phyloP scores from a whole-genome alignment of 2,329 filamentous ascomycete genomes.

The Fusarium globosum region DNA sequence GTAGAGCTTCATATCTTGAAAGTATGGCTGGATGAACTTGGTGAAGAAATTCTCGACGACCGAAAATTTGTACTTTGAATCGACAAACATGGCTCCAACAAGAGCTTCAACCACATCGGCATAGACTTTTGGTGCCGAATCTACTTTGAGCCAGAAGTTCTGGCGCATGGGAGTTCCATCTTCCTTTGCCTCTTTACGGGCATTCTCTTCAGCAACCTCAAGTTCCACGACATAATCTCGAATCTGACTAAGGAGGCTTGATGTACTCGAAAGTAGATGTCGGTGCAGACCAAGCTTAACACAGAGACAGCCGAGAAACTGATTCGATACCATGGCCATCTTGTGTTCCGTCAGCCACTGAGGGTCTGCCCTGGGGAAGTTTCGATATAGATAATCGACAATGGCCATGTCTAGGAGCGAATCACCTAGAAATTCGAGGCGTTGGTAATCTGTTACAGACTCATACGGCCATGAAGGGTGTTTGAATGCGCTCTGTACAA shows the following conservation, averaged over 20 bases:
- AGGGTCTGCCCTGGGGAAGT: constrained; percentile 82
- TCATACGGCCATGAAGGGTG: constrained; percentile 89
- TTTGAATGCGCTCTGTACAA: constrained; percentile 86
- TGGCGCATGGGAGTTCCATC: constrained; percentile 48
- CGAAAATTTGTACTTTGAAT: constrained; percentile 81
- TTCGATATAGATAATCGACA: constrained; percentile 83
- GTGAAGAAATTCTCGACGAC: constrained; percentile 82
- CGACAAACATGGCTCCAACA: constrained; percentile 90
- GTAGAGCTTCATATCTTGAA: constrained; percentile 87
- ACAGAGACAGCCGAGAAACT: constrained; percentile 86
- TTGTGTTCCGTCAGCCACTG: constrained; percentile 99
- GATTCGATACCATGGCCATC: constrained; percentile 99
- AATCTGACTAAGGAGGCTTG: constrained; percentile 56
- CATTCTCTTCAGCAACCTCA: constrained; percentile 58
- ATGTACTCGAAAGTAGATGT: constrained; percentile 71
- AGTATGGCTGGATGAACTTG: constrained; percentile 79
- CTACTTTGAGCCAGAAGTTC: constrained; percentile 76
- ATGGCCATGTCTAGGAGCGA: constrained; percentile 87
- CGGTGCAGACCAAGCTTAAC: constrained; percentile 82
- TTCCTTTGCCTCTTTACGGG: constrained; percentile 48
- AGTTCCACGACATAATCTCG: constrained; percentile 68
- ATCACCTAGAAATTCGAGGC: constrained; percentile 92
- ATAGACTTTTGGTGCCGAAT: constrained; percentile 77
- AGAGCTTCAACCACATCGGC: constrained; percentile 91
- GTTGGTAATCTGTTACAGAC: constrained; percentile 84